Conservation (phyloP, 306 rosid species). For the Gastrolobium villosum region DNA sequence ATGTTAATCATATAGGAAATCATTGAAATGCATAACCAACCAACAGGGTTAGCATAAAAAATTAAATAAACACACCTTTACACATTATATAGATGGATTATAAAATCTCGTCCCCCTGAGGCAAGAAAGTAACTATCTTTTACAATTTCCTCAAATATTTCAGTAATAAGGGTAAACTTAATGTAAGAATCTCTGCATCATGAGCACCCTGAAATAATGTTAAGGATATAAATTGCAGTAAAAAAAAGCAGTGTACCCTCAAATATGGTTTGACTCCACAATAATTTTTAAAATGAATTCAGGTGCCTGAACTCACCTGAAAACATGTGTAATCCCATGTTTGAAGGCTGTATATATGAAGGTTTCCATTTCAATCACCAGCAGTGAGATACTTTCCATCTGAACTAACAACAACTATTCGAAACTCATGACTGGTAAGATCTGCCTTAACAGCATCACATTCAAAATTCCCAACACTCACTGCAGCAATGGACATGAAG, state of each 20-base stretch:
- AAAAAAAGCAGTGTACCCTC: slow-evolving; percentile 30
- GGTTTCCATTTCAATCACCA: slow-evolving; percentile 79
- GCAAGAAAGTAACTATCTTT: slow-evolving; percentile 65
- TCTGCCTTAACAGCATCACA: slow-evolving; percentile 70
- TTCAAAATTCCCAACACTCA: slow-evolving; percentile 71
- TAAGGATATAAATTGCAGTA: slow-evolving; percentile 37
- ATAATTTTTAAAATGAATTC: slow-evolving; percentile 32
- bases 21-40: slow-evolving; percentile 37
- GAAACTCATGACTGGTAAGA: slow-evolving; percentile 63
- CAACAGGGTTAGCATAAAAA: slow-evolving; percentile 40
- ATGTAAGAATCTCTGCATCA: slow-evolving; percentile 80
- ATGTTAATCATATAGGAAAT: too few species aligned
- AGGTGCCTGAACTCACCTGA: slow-evolving; percentile 56
- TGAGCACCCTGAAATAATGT: slow-evolving; percentile 73
- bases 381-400: too few species aligned
- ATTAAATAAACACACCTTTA: slow-evolving; percentile 59
- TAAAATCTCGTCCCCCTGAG: slow-evolving; percentile 76
- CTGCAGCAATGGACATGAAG: slow-evolving; percentile 59
- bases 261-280: slow-evolving; percentile 36
- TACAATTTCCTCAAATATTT: slow-evolving; percentile 44
- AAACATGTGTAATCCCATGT: slow-evolving; percentile 75
- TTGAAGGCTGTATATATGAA: slow-evolving; percentile 74
- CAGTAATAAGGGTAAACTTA: too few species aligned
- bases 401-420: slow-evolving; percentile 81
- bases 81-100: slow-evolving; percentile 77